Evolutionary conservation across 1,284 basidiomycete species (phyloP).

Genomic region (Nidula niveotomentosa): DNA sequence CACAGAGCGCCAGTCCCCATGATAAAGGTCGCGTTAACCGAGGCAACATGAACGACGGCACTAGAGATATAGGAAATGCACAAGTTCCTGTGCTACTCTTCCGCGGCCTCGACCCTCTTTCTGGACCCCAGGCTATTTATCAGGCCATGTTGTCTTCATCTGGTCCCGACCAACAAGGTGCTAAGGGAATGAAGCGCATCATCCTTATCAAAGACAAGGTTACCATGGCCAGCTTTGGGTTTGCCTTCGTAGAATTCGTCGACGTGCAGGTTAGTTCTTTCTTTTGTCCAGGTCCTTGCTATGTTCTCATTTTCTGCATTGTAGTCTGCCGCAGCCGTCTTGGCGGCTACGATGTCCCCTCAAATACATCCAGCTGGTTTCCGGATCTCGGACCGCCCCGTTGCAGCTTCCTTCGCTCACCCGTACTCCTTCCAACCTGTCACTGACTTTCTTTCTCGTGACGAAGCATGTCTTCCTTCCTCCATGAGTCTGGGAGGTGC

Average conservation of each 20-base stretch:
- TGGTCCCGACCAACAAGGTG: slow-evolving; percentile 67
- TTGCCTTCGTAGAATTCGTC: slow-evolving; percentile 89
- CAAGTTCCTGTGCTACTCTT: slow-evolving; percentile 83
- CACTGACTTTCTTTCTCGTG: slow-evolving; percentile 66
- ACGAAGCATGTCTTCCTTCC: slow-evolving; percentile 71
- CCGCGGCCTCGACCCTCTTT: slow-evolving; percentile 85
- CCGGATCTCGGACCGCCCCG: slow-evolving; percentile 80
- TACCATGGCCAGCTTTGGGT: slow-evolving; percentile 85
- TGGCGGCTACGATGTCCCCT: slow-evolving; percentile 81
- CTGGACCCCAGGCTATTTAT: slow-evolving; percentile 81
- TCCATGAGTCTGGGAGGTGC: slow-evolving; percentile 65
- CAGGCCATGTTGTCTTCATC: slow-evolving; percentile 73
- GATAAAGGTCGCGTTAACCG: slow-evolving; percentile 60
- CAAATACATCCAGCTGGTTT: slow-evolving; percentile 86
- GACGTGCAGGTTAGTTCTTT: slow-evolving; percentile 66
- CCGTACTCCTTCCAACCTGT: slow-evolving; percentile 83
- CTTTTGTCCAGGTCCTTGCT: neutral
- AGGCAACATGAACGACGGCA: slow-evolving; percentile 83
- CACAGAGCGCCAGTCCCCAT: slow-evolving; percentile 72
- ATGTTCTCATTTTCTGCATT: slow-evolving; percentile 6
- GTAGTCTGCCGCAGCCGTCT: slow-evolving; percentile 69
- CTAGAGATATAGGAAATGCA: slow-evolving; percentile 87
- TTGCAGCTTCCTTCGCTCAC: slow-evolving; percentile 88
- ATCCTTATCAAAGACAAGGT: slow-evolving; percentile 85
- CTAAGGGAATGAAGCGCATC: slow-evolving; percentile 83